Conservation (phyloP, 768 basidiomycete genomes). For the Lentinula guzmanii region DNA sequence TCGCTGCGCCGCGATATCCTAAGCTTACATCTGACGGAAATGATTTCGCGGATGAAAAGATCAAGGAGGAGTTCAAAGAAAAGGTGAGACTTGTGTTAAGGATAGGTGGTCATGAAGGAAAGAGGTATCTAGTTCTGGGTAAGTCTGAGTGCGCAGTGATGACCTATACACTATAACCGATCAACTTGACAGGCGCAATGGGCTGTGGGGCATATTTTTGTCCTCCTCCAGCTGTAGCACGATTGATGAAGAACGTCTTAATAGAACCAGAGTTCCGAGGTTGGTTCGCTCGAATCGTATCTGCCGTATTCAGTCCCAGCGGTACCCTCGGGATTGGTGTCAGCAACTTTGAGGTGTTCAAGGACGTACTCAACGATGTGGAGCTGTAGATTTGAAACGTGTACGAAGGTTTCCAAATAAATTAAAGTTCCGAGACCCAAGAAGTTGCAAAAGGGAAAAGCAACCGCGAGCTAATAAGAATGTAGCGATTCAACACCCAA, state of each 20-base stretch:
- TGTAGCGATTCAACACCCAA: not conserved
- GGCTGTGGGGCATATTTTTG: slow-evolving; percentile 21
- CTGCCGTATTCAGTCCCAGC: slow-evolving; percentile 17
- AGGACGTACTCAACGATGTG: slow-evolving; percentile 9
- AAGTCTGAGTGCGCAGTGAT: not conserved
- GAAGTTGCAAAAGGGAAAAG: not conserved
- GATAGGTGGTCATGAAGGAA: slow-evolving; percentile 15
- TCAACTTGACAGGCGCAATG: slow-evolving; percentile 15
- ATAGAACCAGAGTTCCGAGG: slow-evolving; percentile 16
- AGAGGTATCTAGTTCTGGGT: slow-evolving; percentile 17
- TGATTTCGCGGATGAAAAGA: slow-evolving; percentile 5
- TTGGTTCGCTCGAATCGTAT: slow-evolving; percentile 15
- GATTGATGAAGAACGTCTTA: slow-evolving; percentile 19
- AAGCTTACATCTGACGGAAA: slow-evolving; percentile 9
- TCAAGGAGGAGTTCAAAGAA: slow-evolving; percentile 12
- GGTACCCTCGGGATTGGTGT: slow-evolving; percentile 1
- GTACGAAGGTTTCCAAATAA: not conserved
- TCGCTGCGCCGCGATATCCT: slow-evolving; percentile 18
- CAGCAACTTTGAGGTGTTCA: slow-evolving; percentile 18
- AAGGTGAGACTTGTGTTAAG: slow-evolving; percentile 19
- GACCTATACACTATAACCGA: too few species aligned
- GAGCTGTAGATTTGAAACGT: not conserved
- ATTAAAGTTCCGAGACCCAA: not conserved
- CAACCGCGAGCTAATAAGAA: not conserved
- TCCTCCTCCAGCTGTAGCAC: slow-evolving; percentile 16